Evolutionary conservation across 331 rosid species (phyloP).

Genomic region (Malus hybrid): DNA sequence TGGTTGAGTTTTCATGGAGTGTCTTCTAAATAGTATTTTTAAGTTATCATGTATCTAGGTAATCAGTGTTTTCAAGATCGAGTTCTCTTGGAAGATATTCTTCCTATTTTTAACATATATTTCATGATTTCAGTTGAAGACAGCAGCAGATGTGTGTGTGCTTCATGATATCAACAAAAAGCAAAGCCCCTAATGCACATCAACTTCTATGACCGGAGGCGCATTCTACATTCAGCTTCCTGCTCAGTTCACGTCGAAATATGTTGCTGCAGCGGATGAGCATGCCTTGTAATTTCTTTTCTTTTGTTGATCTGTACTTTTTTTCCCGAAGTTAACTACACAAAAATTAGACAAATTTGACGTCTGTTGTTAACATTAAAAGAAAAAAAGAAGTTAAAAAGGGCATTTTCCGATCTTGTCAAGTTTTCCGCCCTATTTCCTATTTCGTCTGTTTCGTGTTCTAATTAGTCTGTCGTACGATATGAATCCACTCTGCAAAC

Average conservation of each 20-base stretch:
- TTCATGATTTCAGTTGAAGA: conserved; percentile 71
- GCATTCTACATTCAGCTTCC: neutral
- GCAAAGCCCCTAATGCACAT: conserved; percentile 40
- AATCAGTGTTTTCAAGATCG: neutral
- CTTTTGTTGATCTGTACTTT: neutral
- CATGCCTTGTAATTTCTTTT: neutral
- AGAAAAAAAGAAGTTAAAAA: neutral
- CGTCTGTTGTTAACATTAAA: neutral
- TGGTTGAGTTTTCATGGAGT: neutral
- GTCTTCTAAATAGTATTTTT: neutral
- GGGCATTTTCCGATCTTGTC: neutral
- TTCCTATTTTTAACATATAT: neutral
- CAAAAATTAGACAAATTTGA: neutral
- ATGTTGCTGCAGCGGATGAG: neutral
- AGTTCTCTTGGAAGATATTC: neutral
- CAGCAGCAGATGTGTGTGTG: conserved; percentile 80
- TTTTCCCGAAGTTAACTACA: neutral
- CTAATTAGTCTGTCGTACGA: neutral
- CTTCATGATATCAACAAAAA: conserved; percentile 73
- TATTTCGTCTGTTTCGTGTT: neutral
- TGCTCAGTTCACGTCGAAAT: neutral
- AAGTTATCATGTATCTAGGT: neutral
- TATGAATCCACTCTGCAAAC: neutral
- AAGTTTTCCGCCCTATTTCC: neutral
- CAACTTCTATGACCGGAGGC: neutral